Evolutionary conservation across 176 grass and related monocot genomes (phyloP), one percentile per base, ranked within the genome.

Genomic region (Raddia distichophylla): DNA sequence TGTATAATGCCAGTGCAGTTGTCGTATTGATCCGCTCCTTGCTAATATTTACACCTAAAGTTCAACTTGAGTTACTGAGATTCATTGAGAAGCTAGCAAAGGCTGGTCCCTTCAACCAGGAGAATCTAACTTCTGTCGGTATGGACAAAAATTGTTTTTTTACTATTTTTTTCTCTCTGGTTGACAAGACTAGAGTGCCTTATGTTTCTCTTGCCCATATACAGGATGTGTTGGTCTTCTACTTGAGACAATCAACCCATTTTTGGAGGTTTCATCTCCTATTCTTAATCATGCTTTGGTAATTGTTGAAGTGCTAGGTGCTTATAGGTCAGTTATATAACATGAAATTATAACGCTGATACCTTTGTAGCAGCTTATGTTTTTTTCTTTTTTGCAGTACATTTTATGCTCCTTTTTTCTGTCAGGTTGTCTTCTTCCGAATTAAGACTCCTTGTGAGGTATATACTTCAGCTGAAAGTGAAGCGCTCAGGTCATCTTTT

Each of bases 111-210:
- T 99, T 92, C 76, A 99, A 99, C 87, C 93, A 93, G 80, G 97
- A 99, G 70, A 99, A 96, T 84, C 88, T 99, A 82, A 96, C 93
- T 93, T 91, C 91, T 83, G 97, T 95, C 78, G 97, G 97, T 99
- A 90, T 72, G 94, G 27, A 44, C 69, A 65, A 19, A 64, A 81
- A 8, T 65, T 87, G 15, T 69, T 79, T 78, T 81, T 47, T 77
- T 76, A 85, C 53, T 35, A 60, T 71, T 78, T 71, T 61, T 84
- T 80, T 64, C 12, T 33, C 12, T 85, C 42, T 8, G 8, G 69
- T 82, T 67, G 43, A 60, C 32, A 67, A 52, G 34, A 60, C 32
- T 60, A 52, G 34, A 58, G 10, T 18, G 46, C 49, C 64, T 89
- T 60, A 89, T 76, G 34, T 54, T 85, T 89, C 75, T 81, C 33